Base-by-base conservation (phyloP, 1,284 basidiomycete genomes). In the Pulchroboletus neoregius region DNA sequence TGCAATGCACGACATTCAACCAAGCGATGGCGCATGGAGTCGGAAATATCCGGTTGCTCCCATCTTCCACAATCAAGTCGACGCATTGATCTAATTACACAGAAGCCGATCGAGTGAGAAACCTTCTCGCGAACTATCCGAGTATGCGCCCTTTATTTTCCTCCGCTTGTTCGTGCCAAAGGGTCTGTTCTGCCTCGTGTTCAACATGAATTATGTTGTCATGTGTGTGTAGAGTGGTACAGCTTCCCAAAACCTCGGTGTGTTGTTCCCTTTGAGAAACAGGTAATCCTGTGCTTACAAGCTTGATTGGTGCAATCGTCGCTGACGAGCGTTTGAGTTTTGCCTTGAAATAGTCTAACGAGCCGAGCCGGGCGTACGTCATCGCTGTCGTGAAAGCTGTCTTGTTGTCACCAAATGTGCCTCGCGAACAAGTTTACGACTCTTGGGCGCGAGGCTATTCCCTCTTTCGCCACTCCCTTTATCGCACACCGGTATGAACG, bases 141-240 rank as follows among this genome's bases (percentile, higher is more conserved):
- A 41, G 34, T 35, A 35, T 35, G 50, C 31, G 22, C 13, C 28
- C 26, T 48, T 36, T 35, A 46, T 49, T 38, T 49, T 20, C n/a
- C 37, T 16, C 36, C 45, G 40, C 45, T 46, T 45, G 43, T 40
- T 49, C 28, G 31, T 48, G 36, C 37, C 39, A 58, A 50, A 44
- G 45, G 28, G 49, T 60, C 47, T 33, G 10, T 30, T 45, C 28
- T 12, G 45, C 63, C 63, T 66, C 60, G 60, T 62, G 60, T 61
- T 52, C 34, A 28, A 45, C 57, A 39, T 43, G 50, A 59, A 54
- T 35, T 31, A 40, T 48, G 44, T 39, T 40, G 40, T 50, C 46
- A 49, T 20, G 26, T 23, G 30, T 39, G 59, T 53, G 31, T 55
- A 49, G 47, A 28, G 23, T 38, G 43, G 44, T 43, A 51, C 50